A percentile compares a stretch with the other conserved stretches of the same genome.
Conservation (phyloP, 768 basidiomycete genomes). For the Boletales sp. region DNA sequence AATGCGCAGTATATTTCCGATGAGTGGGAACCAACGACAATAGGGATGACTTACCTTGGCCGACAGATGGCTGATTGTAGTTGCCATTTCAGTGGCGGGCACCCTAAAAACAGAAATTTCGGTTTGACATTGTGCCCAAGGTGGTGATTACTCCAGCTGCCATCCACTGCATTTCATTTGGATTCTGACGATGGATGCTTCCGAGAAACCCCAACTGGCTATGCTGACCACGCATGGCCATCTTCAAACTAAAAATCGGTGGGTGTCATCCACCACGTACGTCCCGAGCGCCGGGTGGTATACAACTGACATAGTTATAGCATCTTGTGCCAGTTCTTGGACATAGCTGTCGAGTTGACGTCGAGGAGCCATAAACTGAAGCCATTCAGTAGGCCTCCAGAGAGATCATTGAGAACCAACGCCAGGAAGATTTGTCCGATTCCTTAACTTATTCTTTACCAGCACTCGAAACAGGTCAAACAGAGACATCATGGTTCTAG, state of each 20-base stretch:
- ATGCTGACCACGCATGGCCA: background rate
- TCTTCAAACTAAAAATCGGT: background rate
- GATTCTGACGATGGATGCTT: slow-evolving; percentile 1
- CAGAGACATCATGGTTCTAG: background rate
- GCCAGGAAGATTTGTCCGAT: background rate
- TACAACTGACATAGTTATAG: background rate
- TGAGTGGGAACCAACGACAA: slow-evolving; percentile 16
- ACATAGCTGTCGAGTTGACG: background rate
- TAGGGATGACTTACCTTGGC: slow-evolving; percentile 18
- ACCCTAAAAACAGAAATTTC: background rate
- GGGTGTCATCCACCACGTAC: slow-evolving; percentile 1
- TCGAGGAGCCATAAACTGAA: background rate
- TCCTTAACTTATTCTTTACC: background rate
- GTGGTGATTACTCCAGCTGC: background rate
- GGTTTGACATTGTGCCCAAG: slow-evolving; percentile 4
- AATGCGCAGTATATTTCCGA: slow-evolving; percentile 2
- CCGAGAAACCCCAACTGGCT: background rate
- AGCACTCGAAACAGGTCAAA: slow-evolving; percentile 1
- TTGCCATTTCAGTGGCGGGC: slow-evolving; percentile 9
- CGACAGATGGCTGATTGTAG: slow-evolving; percentile 7
- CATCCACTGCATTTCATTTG: slow-evolving; percentile 1
- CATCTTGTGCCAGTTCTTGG: background rate
- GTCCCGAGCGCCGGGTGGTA: background rate
- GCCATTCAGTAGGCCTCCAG: background rate
- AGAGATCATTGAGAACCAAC: background rate